Conservation (phyloP, 192 early-diverging fungal genomes). For the Irineochytrium annulatum region DNA sequence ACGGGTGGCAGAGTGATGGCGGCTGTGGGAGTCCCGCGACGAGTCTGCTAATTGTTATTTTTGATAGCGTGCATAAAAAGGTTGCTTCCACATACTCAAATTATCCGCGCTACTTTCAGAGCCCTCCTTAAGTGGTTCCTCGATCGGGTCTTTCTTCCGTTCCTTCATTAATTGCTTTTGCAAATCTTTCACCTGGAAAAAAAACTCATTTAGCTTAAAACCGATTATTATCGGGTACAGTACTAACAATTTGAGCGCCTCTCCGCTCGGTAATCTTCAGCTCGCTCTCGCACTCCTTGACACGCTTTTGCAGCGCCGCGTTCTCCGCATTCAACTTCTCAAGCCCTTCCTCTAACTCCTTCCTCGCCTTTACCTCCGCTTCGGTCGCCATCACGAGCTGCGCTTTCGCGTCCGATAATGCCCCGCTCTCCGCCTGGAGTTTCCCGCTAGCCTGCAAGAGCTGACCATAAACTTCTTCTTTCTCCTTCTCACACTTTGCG, state of each 20-base stretch:
- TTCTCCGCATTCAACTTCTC: slow-evolving; percentile 29
- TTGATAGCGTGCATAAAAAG: neutral
- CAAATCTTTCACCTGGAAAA: slow-evolving; percentile 49
- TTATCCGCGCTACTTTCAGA: slow-evolving; percentile 7
- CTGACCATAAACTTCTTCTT: no score
- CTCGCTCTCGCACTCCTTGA: slow-evolving; percentile 39
- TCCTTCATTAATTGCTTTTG: slow-evolving; percentile 55
- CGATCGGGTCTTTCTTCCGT: slow-evolving; percentile 20
- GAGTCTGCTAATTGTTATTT: neutral
- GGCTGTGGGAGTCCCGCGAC: neutral
- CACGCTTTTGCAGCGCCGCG: slow-evolving; percentile 23
- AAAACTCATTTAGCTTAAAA: neutral
- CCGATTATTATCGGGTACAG: neutral
- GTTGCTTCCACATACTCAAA: slow-evolving; percentile 1
- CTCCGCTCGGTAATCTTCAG: slow-evolving; percentile 39
- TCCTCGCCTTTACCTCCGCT: slow-evolving; percentile 7
- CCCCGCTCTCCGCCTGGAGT: neutral
- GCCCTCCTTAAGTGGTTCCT: slow-evolving; percentile 11
- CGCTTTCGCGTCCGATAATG: neutral
- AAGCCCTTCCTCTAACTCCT: slow-evolving; percentile 14
- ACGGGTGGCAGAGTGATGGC: neutral
- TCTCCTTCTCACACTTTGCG: slow-evolving; percentile 42
- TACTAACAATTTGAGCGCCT: slow-evolving; percentile 40
- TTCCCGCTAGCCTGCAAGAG: neutral
- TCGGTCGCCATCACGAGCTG: neutral